These are phyloP conservation scores for Senna siamea DNA, from an alignment of 306 rosid species.

Conservation along the genomic window DNA sequence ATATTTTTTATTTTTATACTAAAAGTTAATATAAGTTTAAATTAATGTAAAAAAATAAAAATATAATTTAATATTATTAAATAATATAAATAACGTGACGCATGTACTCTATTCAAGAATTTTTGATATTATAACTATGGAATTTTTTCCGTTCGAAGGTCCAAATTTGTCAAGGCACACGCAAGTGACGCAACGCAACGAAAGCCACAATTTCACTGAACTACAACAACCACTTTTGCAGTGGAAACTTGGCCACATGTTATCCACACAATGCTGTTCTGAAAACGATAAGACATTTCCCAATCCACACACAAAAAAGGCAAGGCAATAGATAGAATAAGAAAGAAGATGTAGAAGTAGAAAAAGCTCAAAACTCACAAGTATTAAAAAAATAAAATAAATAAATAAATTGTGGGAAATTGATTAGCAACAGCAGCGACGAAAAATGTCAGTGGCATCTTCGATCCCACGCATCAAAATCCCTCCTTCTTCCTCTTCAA, in stretches of 20 bases:
- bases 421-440: conserved; percentile 16
- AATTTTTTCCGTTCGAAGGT: too few species aligned
- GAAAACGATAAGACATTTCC: conserved; percentile 49
- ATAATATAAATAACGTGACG: too few species aligned
- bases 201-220: neutral
- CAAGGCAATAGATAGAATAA: conserved; percentile 30
- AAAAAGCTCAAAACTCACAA: conserved; percentile 19
- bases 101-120: too few species aligned
- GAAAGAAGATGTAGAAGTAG: conserved; percentile 28
- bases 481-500: conserved; percentile 58
- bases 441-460: conserved; percentile 72
- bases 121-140: too few species aligned
- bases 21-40: too few species aligned
- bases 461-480: conserved; percentile 67
- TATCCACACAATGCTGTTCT: conserved; percentile 60
- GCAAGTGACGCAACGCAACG: too few species aligned
- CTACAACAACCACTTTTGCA: conserved; percentile 26
- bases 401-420: neutral
- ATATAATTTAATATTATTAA: too few species aligned
- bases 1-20: too few species aligned
- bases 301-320: conserved; percentile 37
- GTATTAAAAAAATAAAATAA: neutral
- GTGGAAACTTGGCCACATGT: conserved; percentile 63
- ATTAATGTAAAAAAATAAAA: too few species aligned
- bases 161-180: too few species aligned